Percentiles rank a stretch among this genome's conserved stretches.
These are phyloP conservation scores for Rubroshorea leprosula DNA, from an alignment of 345 rosid species.

Conservation along the genomic window DNA sequence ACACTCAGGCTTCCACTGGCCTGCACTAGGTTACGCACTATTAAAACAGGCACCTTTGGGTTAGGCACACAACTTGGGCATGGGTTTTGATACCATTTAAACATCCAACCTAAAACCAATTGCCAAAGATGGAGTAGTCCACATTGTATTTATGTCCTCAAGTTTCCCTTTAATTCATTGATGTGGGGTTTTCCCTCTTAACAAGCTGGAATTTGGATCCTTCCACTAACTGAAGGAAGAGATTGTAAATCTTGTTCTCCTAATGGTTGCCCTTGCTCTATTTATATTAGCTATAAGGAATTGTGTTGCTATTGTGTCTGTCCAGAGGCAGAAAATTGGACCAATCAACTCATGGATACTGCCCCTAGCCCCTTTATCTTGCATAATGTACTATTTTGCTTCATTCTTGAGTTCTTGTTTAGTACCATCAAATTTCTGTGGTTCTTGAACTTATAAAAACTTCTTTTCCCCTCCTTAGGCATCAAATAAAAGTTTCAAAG, in stretches of 20 bases:
- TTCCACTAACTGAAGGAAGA: too few species aligned
- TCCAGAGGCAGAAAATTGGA: constrained; percentile 12
- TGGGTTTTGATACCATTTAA: too few species aligned
- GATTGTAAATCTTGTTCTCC: neutral
- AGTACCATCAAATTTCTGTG: neutral
- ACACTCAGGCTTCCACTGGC: too few species aligned
- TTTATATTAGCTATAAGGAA: neutral
- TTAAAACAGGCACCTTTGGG: too few species aligned
- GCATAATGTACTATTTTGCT: neutral
- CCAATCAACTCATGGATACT: constrained; percentile 2
- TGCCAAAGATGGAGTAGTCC: too few species aligned
- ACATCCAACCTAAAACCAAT: too few species aligned
- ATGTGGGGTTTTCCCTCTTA: too few species aligned
- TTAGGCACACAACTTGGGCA: too few species aligned
- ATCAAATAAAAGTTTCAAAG: constrained; percentile 67
- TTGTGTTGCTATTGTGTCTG: neutral
- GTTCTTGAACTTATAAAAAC: neutral
- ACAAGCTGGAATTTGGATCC: too few species aligned
- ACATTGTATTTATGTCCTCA: too few species aligned
- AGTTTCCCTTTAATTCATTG: too few species aligned
- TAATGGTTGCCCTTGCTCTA: constrained; percentile 3
- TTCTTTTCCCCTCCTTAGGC: constrained; percentile 31
- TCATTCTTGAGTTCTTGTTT: constrained; percentile 3
- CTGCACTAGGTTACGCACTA: too few species aligned
- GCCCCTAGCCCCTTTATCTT: neutral